Percentiles rank a stretch among this genome's conserved stretches.
Evolutionary conservation across 2,329 filamentous ascomycete genomes (phyloP).

Genomic region (Neodidymelliopsis sp.): DNA sequence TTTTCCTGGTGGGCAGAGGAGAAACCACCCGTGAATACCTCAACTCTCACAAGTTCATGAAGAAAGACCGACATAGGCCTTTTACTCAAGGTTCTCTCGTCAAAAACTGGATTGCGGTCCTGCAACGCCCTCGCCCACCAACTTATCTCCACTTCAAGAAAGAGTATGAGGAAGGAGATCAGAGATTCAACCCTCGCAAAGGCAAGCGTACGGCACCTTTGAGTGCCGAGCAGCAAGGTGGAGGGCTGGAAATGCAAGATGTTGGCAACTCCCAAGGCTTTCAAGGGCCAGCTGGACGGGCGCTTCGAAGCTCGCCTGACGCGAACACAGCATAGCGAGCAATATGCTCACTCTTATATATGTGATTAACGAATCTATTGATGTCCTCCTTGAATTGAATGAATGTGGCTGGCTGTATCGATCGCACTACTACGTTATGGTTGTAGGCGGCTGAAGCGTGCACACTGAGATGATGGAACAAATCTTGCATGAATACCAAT

Average conservation of each 20-base stretch:
- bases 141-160: slow-evolving; percentile 90
- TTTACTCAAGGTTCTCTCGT: slow-evolving; percentile 80
- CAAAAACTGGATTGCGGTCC: slow-evolving; percentile 81
- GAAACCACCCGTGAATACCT: slow-evolving; percentile 97
- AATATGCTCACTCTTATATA: neutral
- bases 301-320: slow-evolving; percentile 23
- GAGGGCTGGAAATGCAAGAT: slow-evolving; percentile 75
- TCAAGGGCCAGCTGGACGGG: slow-evolving; percentile 42
- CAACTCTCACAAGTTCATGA: slow-evolving; percentile 93
- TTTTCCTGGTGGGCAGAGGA: slow-evolving; percentile 88
- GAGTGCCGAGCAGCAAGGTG: slow-evolving; percentile 60
- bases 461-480: too few species aligned
- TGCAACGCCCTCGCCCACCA: slow-evolving; percentile 83
- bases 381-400: neutral
- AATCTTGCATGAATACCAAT: too few species aligned
- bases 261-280: slow-evolving; percentile 40
- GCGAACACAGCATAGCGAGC: slow-evolving; percentile 22
- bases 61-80: slow-evolving; percentile 88
- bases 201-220: slow-evolving; percentile 59
- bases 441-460: neutral
- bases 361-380: slow-evolving; percentile 14
- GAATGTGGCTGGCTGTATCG: too few species aligned
- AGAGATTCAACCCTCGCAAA: slow-evolving; percentile 73
- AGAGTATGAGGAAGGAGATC: slow-evolving; percentile 79
- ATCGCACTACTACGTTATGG: too few species aligned